Evolutionary conservation across 2,329 filamentous ascomycete genomes (phyloP), one percentile per base, ranked within the genome.

Genomic region (Coniosporium tulheliwenetii): DNA sequence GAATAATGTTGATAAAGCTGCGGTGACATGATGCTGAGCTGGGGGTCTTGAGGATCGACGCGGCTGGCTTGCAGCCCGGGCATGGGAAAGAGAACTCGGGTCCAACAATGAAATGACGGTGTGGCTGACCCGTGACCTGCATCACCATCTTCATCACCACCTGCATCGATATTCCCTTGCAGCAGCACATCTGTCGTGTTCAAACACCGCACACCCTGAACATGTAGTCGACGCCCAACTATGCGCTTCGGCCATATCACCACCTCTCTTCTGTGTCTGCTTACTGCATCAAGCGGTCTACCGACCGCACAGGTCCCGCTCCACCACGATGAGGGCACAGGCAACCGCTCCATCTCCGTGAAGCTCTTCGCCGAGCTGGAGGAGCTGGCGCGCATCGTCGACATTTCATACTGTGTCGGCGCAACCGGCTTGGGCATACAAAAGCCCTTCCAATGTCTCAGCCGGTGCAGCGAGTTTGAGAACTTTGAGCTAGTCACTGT

Each of bases 351-450:
- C 30, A 57, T 91, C 42, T 78, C 81, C 4, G 53, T 62, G 26
- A 53, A 66, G 16, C 70, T 95, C 45, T 96, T 93, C 62, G 66
- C 73, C 43, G 79, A 84, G 13, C 76, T 98, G 10, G 86, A 95
- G 60, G 83, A 93, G 52, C 69, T 89, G 41, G 77, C 89, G n/a
- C 79, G 87, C 41, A 73, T 96, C 19, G 89, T 95, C 46, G 91
- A 98, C 58, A 91, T 96, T 44, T 70, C 85, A 38, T 96, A 96
- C 63, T 98, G 91, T 59, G 83, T 96, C 43, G 86, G 87, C 45
- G 79, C 73, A 5, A 80, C 82, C 0, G 87, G 86, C 9, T 73
- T 93, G 41, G 91, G 89, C 33, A 79, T 98, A 45, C 69, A 71
- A 39, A 77, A 79, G 48, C 91, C 91, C 0, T 98, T 98, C 58